Evolutionary conservation across 1,284 basidiomycete genomes (phyloP), one percentile per base, ranked within the genome.

Genomic region (Cyathus pygmaeus): DNA sequence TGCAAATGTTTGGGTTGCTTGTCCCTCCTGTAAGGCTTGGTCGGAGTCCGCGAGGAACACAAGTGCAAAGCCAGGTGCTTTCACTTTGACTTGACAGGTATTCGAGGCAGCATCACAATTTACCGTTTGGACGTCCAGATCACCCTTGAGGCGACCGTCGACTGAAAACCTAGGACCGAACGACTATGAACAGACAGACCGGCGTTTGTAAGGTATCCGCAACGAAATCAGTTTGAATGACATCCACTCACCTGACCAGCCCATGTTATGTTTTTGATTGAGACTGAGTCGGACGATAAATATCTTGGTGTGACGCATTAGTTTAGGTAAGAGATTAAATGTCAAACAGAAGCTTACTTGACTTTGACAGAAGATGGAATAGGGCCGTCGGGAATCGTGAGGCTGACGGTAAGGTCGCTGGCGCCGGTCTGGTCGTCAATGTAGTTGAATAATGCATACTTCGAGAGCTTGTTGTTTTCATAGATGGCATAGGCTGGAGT

Each of bases 401-500:
- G 74, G 26, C 78, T 79, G 11, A 79, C 82, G 1, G 81, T 86
- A 63, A 87, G 84, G 60, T 85, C 82, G 63, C 77, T 85, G 1
- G 79, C 81, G 21, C 87, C 88, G 4, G 77, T 79, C 0, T 79
- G 62, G 68, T 91, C 89, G 13, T 82, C 79, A 49, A 90, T 77
- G 71, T 86, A 94, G 76, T 94, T 95, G 78, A 94, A 85, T 42
- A 94, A 76, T 11, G 87, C 89, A 3, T 92, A 77, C 50, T 88
- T 85, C 3, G 80, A 82, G 2, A 90, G 85, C 13, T 71, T 74
- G 23, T 82, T 87, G 56, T 85, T 80, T 68, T 91, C 88, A 75
- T 93, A 94, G 53, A 94, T 84, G 4, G 87, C 90, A 70, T 94
- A 94, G 2, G 85, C 88, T 0, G 93, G 91, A 6, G 89, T 90